Evolutionary conservation across 257 asterid genomes (phyloP).

Genomic region (Petunia axillaris): DNA sequence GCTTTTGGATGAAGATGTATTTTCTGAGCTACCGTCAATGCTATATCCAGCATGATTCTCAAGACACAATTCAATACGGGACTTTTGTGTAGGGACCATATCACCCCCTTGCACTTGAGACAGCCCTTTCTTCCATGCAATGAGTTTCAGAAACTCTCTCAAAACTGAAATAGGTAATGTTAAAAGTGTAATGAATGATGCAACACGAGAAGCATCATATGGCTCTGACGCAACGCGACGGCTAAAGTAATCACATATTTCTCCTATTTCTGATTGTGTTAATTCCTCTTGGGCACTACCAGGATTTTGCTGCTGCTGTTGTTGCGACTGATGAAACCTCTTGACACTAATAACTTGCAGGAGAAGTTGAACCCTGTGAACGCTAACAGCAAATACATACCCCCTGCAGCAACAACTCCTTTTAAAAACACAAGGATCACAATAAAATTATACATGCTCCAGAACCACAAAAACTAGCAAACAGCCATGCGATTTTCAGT

Average conservation of each 20-base stretch:
- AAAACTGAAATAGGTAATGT: slow-evolving; percentile 91
- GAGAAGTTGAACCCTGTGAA: slow-evolving; percentile 98
- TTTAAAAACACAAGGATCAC: slow-evolving; percentile 28
- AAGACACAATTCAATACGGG: slow-evolving; percentile 92
- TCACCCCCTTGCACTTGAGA: slow-evolving; percentile 82
- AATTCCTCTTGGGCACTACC: slow-evolving; percentile 82
- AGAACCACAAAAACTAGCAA: neutral
- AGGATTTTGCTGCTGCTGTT: slow-evolving; percentile 89
- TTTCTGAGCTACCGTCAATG: slow-evolving; percentile 58
- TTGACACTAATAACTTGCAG: slow-evolving; percentile 98
- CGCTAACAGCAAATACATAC: slow-evolving; percentile 97
- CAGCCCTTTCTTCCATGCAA: slow-evolving; percentile 97
- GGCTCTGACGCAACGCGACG: slow-evolving; percentile 99
- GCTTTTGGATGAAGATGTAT: slow-evolving; percentile 69
- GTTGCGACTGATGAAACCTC: slow-evolving; percentile 89
- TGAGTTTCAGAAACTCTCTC: slow-evolving; percentile 90
- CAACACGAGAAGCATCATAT: slow-evolving; percentile 97
- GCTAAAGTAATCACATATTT: slow-evolving; percentile 95
- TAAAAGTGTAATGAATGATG: slow-evolving; percentile 91
- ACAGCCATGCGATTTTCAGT: neutral
- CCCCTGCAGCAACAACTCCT: slow-evolving; percentile 58
- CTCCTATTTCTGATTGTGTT: slow-evolving; percentile 91
- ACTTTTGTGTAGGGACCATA: slow-evolving; percentile 80
- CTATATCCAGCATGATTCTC: slow-evolving; percentile 85
- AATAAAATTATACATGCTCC: slow-evolving; percentile 24